Conservation (phyloP, 495 filamentous ascomycete genomes). For the Penicillium turbatum region DNA sequence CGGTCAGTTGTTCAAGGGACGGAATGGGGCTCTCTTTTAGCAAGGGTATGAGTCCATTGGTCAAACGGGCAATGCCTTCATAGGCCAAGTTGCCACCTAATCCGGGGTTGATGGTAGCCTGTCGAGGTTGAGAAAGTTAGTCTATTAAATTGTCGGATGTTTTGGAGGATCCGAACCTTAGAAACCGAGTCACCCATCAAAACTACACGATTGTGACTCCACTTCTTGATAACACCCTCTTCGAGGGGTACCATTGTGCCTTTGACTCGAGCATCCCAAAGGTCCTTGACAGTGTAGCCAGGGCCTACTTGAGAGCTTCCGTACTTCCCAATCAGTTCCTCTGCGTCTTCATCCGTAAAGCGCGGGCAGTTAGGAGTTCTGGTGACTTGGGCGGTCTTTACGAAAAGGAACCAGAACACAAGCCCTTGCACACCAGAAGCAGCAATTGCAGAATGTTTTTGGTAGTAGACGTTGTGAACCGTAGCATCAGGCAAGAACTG, state of each 20-base stretch:
- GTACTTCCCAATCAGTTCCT: slow-evolving; percentile 10
- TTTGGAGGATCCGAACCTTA: slow-evolving; percentile 10
- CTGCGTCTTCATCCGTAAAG: slow-evolving; percentile 13
- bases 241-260: slow-evolving; percentile 17
- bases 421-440: slow-evolving; percentile 14
- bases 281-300: slow-evolving; percentile 19
- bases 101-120: slow-evolving; percentile 16
- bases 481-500: slow-evolving; percentile 13
- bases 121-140: not conserved
- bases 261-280: slow-evolving; percentile 18
- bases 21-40: slow-evolving; percentile 6
- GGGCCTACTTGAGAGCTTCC: slow-evolving; percentile 10
- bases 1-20: slow-evolving; percentile 8
- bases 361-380: slow-evolving; percentile 15
- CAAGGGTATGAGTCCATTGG: slow-evolving; percentile 12
- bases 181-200: slow-evolving; percentile 22
- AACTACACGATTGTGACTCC: slow-evolving; percentile 16
- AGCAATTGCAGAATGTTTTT: slow-evolving; percentile 7
- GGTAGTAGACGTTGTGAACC: slow-evolving; percentile 18
- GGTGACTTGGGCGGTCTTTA: slow-evolving; percentile 6
- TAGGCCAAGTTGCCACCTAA: slow-evolving; percentile 17
- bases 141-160: not conserved
- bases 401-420: slow-evolving; percentile 23
- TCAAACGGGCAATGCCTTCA: slow-evolving; percentile 16
- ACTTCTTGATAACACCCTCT: slow-evolving; percentile 19